A percentile compares a stretch with the other conserved stretches of the same genome.
phyloP scores from a whole-genome alignment of 2,329 filamentous ascomycete species.

The Zalaria sp. region DNA sequence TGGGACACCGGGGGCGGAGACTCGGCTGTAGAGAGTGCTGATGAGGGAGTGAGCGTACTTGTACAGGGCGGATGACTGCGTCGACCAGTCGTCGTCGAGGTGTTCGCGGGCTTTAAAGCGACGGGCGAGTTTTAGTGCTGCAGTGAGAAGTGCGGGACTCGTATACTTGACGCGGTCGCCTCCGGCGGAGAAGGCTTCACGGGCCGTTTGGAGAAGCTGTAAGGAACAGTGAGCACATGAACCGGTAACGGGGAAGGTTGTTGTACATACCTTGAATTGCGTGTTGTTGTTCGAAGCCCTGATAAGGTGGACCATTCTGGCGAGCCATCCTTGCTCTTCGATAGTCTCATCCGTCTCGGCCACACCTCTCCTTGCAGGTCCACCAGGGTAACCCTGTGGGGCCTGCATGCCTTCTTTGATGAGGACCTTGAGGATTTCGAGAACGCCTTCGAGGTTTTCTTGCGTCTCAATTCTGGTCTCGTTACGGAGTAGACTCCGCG shows the following conservation, averaged over 20 bases:
- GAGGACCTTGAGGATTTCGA: constrained; percentile 78
- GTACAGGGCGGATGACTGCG: constrained; percentile 68
- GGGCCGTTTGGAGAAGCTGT: constrained; percentile 68
- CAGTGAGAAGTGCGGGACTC: constrained; percentile 80
- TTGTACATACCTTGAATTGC: constrained; percentile 55
- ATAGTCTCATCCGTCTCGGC: constrained; percentile 92
- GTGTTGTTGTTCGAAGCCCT: constrained; percentile 76
- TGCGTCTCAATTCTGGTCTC: constrained; percentile 65
- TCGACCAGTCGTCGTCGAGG: constrained; percentile 60
- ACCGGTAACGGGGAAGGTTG: too few species aligned
- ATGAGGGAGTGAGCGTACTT: constrained; percentile 90
- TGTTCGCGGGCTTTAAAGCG: constrained; percentile 85
- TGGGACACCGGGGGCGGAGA: constrained; percentile 56
- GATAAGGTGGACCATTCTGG: constrained; percentile 79
- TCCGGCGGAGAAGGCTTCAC: constrained; percentile 77
- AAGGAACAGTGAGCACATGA: too few species aligned
- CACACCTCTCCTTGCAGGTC: constrained; percentile 56
- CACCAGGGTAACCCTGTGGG: constrained; percentile 70
- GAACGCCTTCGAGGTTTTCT: constrained; percentile 71
- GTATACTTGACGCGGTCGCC: constrained; percentile 95
- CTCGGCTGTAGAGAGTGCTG: constrained; percentile 74
- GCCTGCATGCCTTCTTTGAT: constrained; percentile 80
- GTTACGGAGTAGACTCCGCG: constrained; percentile 67
- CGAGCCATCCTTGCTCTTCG: constrained; percentile 95
- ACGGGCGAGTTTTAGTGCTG: constrained; percentile 76